phyloP scores from a whole-genome alignment of 2,329 filamentous ascomycete species.

The Pestalotiopsis sp. region DNA sequence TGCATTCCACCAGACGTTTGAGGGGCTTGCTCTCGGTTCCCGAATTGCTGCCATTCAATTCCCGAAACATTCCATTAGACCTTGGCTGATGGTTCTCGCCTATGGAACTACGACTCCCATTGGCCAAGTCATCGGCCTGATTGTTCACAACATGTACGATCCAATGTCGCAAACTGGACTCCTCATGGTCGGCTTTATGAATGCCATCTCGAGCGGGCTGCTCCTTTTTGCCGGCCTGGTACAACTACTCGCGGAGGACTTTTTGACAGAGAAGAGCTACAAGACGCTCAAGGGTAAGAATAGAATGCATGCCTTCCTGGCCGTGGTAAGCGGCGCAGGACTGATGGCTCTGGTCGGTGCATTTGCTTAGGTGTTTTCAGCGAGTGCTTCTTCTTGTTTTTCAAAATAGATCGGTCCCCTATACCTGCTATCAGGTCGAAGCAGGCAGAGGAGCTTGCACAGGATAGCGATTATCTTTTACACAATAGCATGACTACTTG shows the following conservation, averaged over 20 bases:
- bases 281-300: slow-evolving; percentile 63
- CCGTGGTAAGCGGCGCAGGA: slow-evolving; percentile 65
- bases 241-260: slow-evolving; percentile 84
- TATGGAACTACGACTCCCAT: slow-evolving; percentile 80
- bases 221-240: slow-evolving; percentile 83
- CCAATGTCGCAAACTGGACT: slow-evolving; percentile 76
- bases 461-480: neutral
- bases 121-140: slow-evolving; percentile 80
- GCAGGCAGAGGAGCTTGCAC: neutral
- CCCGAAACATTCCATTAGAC: slow-evolving; percentile 70
- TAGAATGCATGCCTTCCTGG: slow-evolving; percentile 63
- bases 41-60: slow-evolving; percentile 86
- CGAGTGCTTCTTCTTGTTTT: neutral
- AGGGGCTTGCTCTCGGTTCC: slow-evolving; percentile 82
- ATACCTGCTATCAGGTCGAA: neutral
- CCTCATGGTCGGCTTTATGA: slow-evolving; percentile 84
- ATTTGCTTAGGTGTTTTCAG: slow-evolving; percentile 57
- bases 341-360: slow-evolving; percentile 75
- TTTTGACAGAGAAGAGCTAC: slow-evolving; percentile 77
- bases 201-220: slow-evolving; percentile 80
- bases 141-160: slow-evolving; percentile 79
- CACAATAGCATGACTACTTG: neutral
- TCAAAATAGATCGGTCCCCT: neutral
- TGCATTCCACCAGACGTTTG: slow-evolving; percentile 85
- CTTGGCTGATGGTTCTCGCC: slow-evolving; percentile 81